Percentiles rank a stretch among this genome's conserved stretches.
These are phyloP conservation scores for Botrytis deweyae DNA, from an alignment of 2,329 filamentous ascomycete species.

Conservation along the genomic window DNA sequence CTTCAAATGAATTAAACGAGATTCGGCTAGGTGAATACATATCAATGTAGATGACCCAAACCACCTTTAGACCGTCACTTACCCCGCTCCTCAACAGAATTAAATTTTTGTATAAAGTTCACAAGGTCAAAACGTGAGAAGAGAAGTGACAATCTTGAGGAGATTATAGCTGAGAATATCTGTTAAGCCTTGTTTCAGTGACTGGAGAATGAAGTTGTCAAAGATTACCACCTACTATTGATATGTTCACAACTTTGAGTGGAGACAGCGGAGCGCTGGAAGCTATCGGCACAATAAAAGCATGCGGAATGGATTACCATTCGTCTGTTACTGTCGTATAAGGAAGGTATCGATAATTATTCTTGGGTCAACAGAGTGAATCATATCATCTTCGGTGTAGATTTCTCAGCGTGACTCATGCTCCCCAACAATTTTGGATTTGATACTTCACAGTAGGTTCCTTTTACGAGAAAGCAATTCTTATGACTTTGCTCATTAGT, in stretches of 20 bases:
- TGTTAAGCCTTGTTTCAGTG: neutral
- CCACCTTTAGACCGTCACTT: neutral
- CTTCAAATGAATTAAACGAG: neutral
- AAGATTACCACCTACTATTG: neutral
- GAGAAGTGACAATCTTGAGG: neutral
- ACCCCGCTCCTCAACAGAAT: neutral
- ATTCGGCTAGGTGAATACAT: neutral
- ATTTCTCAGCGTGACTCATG: neutral
- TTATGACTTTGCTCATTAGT: neutral
- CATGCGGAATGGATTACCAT: neutral
- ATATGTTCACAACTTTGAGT: neutral
- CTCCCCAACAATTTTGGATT: neutral
- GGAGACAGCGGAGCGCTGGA: neutral
- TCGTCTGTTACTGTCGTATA: neutral
- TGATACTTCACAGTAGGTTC: neutral
- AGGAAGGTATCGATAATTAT: neutral
- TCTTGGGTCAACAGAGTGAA: neutral
- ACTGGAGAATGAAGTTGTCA: neutral
- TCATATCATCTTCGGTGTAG: neutral
- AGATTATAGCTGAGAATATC: neutral
- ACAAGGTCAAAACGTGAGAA: neutral
- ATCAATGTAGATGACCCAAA: neutral
- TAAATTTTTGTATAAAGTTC: neutral
- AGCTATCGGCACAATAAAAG: neutral
- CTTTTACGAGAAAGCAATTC: neutral